Conservation (phyloP, 2,329 filamentous ascomycete genomes). For the Colletotrichum orbiculare region DNA sequence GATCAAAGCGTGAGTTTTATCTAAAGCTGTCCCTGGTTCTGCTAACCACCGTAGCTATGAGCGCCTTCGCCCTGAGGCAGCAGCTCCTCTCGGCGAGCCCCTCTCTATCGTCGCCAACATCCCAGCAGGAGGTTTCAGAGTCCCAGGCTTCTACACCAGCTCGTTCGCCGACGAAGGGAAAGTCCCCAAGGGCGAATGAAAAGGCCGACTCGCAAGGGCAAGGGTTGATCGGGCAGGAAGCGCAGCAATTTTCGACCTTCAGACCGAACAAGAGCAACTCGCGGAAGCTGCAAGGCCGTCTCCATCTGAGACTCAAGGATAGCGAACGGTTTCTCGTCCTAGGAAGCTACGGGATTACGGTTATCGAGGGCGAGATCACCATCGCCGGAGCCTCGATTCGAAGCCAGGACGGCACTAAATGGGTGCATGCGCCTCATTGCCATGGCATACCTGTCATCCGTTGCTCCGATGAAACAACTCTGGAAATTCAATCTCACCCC, state of each 20-base stretch:
- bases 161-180: conserved; percentile 15
- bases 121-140: conserved; percentile 6
- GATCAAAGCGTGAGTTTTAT: conserved; percentile 47
- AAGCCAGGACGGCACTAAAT: conserved; percentile 57
- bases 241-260: conserved; percentile 57
- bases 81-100: conserved; percentile 42
- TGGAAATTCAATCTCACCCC: conserved; percentile 68
- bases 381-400: conserved; percentile 73
- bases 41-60: conserved; percentile 47
- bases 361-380: conserved; percentile 71
- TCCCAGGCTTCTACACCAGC: conserved; percentile 9
- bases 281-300: conserved; percentile 50
- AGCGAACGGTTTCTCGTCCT: conserved; percentile 71
- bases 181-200: conserved; percentile 11
- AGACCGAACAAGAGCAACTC: conserved; percentile 57
- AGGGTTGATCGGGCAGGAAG: background rate
- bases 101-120: conserved; percentile 23
- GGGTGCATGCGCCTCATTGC: conserved; percentile 74
- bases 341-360: conserved; percentile 74
- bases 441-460: conserved; percentile 76
- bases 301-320: conserved; percentile 57
- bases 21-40: background rate
- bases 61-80: conserved; percentile 57
- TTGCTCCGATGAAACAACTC: conserved; percentile 57
- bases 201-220: background rate